Base-by-base conservation (phyloP, 192 early-diverging fungal genomes). In the Pilobolus umbonatus region DNA sequence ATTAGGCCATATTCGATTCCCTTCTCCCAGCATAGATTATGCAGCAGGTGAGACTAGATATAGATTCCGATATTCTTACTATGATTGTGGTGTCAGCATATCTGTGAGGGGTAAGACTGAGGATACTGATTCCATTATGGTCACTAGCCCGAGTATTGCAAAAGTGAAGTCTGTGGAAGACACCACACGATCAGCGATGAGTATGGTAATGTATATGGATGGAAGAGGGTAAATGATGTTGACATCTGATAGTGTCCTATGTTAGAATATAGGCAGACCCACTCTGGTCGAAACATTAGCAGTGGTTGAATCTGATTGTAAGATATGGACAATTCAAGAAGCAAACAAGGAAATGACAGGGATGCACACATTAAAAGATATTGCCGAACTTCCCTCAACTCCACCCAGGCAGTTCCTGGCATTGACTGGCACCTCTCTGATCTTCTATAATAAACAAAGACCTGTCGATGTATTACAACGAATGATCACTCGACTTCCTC, bases 301-400 rank as follows among this genome's bases (percentile, higher is more conserved):
- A 12, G 19, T 1, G 19, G 39, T 42, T 42, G 39, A 42, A 3
- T 17, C 39, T 0, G 21, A 58, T 15, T 92, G 92, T 11, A 88
- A 88, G 56, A 88, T 88, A 5, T 93, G 89, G 89, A 86, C 82
- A 9, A 90, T 96, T 55, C 78, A 81, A 4, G 93, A 91, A 55
- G 21, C 32, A 2, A 22, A 22, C 21, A 15, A 15, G 14, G 12
- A 25, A 11, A 2, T 19, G 1, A 54, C 5, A 21, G 57, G 57
- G 21, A 5, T 14, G 2, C 42, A 29, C 11, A n/a, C 24, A 9
- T 68, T 75, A 56, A 90, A 89, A 53, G 88, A 92, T 48, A 60
- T 91, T 47, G 80, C 72, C 3, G 81, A 81, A 0, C 88, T 85
- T 49, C 65, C 83, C 4, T 71, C 76, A 12, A 55, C 64, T 11